Conservation (phyloP, 371 early-diverging fungal species). For the Mortierella sp. region DNA sequence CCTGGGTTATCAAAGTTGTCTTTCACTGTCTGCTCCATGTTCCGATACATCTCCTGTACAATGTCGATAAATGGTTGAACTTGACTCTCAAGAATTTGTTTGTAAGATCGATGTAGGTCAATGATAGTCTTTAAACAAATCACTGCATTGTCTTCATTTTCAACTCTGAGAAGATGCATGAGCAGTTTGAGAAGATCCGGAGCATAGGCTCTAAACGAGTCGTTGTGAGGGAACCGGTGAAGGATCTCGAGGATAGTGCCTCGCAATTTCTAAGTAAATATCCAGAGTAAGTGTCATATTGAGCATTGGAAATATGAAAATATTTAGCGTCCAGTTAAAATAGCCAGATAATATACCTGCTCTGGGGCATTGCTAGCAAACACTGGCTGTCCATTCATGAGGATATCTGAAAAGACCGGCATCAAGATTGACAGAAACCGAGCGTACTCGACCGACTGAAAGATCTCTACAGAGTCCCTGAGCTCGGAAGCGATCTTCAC, state of each 20-base stretch:
- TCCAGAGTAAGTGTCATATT: constrained; percentile 58
- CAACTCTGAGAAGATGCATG: constrained; percentile 84
- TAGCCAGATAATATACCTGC: constrained; percentile 71
- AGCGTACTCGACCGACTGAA: constrained; percentile 88
- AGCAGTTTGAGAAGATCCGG: constrained; percentile 72
- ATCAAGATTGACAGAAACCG: constrained; percentile 82
- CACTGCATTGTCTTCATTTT: constrained; percentile 98
- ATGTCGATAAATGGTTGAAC: constrained; percentile 93
- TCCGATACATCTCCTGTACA: constrained; percentile 91
- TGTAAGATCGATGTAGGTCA: constrained; percentile 92
- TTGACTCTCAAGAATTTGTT: constrained; percentile 83
- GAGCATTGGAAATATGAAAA: background rate
- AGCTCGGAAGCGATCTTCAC: constrained; percentile 90
- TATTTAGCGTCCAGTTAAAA: background rate
- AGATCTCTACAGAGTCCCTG: constrained; percentile 91
- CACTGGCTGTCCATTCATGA: constrained; percentile 82
- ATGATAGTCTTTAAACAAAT: constrained; percentile 93
- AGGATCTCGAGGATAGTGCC: constrained; percentile 93
- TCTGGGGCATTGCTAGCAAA: constrained; percentile 85
- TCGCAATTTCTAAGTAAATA: constrained; percentile 83
- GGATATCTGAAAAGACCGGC: constrained; percentile 85
- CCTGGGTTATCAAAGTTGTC: constrained; percentile 83
- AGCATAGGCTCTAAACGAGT: constrained; percentile 76
- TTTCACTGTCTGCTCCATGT: constrained; percentile 88
- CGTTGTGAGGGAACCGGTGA: constrained; percentile 92